Evolutionary conservation across 805 yeast species (phyloP).

Genomic region (Scheffersomyces stipitis): DNA sequence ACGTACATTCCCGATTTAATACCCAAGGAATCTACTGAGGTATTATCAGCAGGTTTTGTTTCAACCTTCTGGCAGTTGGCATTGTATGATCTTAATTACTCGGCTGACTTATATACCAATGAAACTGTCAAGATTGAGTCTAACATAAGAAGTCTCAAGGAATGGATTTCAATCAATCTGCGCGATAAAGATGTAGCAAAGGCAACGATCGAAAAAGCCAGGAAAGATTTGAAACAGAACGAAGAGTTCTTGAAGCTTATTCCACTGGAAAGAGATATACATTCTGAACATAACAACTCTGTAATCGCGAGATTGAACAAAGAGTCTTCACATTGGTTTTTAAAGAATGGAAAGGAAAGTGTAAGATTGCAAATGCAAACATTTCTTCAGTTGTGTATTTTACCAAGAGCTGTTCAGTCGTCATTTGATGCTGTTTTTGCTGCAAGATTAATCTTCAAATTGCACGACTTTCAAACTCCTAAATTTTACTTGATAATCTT

Average conservation of each 20-base stretch:
- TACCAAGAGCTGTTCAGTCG: slow-evolving; percentile 78
- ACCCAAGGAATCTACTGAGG: slow-evolving; percentile 18
- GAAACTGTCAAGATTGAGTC: slow-evolving; percentile 43
- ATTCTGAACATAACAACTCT: slow-evolving; percentile 38
- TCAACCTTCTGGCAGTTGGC: slow-evolving; percentile 72
- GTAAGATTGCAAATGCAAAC: slow-evolving; percentile 9
- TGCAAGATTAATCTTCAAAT: slow-evolving; percentile 56
- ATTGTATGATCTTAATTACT: slow-evolving; percentile 66
- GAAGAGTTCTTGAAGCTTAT: slow-evolving; percentile 24
- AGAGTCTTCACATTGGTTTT: slow-evolving; percentile 43
- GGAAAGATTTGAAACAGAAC: slow-evolving; percentile 21
- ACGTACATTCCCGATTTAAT: slow-evolving; percentile 4
- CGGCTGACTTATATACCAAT: slow-evolving; percentile 47
- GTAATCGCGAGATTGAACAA: slow-evolving; percentile 25
- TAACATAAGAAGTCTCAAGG: slow-evolving; percentile 33
- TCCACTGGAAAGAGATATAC: slow-evolving; percentile 45
- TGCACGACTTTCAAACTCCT: slow-evolving; percentile 39
- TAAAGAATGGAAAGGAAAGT: slow-evolving; percentile 10
- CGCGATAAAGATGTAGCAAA: slow-evolving; percentile 24
- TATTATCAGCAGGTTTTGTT: slow-evolving; percentile 46
- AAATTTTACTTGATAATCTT: slow-evolving; percentile 40
- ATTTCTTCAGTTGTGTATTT: slow-evolving; percentile 62
- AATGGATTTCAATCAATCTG: slow-evolving; percentile 28
- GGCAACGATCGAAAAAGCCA: slow-evolving; percentile 19
- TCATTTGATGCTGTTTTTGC: slow-evolving; percentile 78